phyloP scores from a whole-genome alignment of 768 basidiomycete species.

The Tremella fuciformis region DNA sequence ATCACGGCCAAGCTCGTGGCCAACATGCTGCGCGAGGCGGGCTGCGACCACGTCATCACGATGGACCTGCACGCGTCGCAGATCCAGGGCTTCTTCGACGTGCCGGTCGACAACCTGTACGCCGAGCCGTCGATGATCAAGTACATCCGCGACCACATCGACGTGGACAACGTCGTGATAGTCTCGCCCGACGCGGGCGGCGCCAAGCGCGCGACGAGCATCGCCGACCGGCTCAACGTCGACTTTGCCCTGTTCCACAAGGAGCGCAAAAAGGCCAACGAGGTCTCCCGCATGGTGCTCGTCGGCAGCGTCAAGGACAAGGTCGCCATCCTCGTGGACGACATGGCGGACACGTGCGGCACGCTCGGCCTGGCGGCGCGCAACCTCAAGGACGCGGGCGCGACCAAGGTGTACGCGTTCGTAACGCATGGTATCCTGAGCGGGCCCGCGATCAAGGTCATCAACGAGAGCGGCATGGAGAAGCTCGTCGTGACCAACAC shows the following conservation, averaged over 20 bases:
- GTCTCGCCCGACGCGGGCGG: conserved; percentile 98
- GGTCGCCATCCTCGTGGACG: conserved; percentile 93
- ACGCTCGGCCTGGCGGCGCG: conserved; percentile 82
- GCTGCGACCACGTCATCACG: conserved; percentile 98
- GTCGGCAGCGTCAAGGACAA: conserved; percentile 93
- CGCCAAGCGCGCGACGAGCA: conserved; percentile 91
- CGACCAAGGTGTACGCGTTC: conserved; percentile 76
- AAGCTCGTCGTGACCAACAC: conserved; percentile 96
- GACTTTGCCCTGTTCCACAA: conserved; percentile 96
- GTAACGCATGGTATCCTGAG: conserved; percentile 74
- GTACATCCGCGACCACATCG: conserved; percentile 83
- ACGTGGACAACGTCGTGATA: conserved; percentile 81
- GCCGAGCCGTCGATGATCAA: conserved; percentile 92
- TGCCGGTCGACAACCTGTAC: conserved; percentile 95
- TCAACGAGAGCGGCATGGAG: conserved; percentile 56
- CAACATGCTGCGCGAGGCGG: conserved; percentile 95
- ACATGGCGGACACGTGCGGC: conserved; percentile 94
- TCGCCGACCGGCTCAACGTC: conserved; percentile 90
- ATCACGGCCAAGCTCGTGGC: conserved; percentile 98
- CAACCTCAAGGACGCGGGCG: conserved; percentile 85
- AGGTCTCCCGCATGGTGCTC: conserved; percentile 63
- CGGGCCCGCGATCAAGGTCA: conserved; percentile 29
- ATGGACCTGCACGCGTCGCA: conserved; percentile 98
- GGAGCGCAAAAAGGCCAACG: conserved; percentile 69
- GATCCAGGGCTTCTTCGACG: conserved; percentile 98